Percentiles rank a stretch among this genome's conserved stretches.
phyloP scores from a whole-genome alignment of 192 early-diverging fungal genomes.

The Geranomyces michiganensis region DNA sequence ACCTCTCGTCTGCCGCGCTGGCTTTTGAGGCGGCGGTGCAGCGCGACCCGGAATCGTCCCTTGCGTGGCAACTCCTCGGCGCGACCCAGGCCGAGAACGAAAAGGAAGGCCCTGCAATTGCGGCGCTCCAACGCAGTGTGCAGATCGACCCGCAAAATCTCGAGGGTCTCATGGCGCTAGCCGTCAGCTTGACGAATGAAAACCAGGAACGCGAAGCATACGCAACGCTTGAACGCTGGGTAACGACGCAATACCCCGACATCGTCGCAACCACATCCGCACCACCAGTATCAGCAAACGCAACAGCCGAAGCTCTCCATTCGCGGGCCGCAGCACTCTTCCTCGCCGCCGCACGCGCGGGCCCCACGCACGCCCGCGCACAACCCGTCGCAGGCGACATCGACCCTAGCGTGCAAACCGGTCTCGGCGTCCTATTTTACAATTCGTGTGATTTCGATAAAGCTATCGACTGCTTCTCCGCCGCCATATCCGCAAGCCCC shows the following conservation, averaged over 20 bases:
- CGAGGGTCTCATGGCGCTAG: constrained; percentile 54
- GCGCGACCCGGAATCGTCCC: constrained; percentile 68
- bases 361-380: constrained; percentile 37
- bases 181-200: constrained; percentile 92
- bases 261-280: constrained; percentile 41
- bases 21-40: constrained; percentile 87
- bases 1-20: constrained; percentile 80
- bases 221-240: constrained; percentile 83
- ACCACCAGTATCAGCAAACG: constrained; percentile 4
- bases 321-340: constrained; percentile 72
- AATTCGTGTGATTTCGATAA: constrained; percentile 91
- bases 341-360: constrained; percentile 51
- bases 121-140: constrained; percentile 78
- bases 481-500: constrained; percentile 80
- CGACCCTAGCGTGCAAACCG: constrained; percentile 89
- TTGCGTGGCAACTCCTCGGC: constrained; percentile 81
- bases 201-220: constrained; percentile 79
- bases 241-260: constrained; percentile 76
- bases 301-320: constrained; percentile 58
- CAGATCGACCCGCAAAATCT: constrained; percentile 54
- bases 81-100: constrained; percentile 93
- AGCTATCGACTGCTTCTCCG: constrained; percentile 91
- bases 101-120: constrained; percentile 84
- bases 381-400: constrained; percentile 37
- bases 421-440: constrained; percentile 90